Conservation (phyloP, 1,284 basidiomycete genomes). For the Golubevia sp. region DNA sequence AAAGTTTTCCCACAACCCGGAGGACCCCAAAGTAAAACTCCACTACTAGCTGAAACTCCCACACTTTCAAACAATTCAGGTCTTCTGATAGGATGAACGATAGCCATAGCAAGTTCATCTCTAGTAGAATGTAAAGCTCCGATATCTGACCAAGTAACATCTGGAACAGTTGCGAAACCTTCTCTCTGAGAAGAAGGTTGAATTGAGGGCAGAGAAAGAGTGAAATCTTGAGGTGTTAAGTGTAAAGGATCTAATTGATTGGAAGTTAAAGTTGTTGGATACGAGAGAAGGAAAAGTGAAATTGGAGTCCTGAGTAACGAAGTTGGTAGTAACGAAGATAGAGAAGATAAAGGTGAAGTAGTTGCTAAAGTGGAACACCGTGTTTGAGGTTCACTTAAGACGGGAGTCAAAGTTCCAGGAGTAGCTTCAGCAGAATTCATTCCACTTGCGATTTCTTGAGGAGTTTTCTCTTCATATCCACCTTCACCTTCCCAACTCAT, state of each 20-base stretch:
- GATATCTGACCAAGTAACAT: slow-evolving; percentile 91
- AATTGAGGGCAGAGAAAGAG: slow-evolving; percentile 76
- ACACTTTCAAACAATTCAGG: slow-evolving; percentile 86
- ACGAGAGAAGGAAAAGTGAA: too few species aligned
- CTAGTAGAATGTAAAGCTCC: slow-evolving; percentile 85
- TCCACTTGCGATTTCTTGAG: background rate
- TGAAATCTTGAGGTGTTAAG: slow-evolving; percentile 65
- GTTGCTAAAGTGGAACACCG: background rate
- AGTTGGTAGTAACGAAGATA: background rate
- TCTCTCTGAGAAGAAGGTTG: slow-evolving; percentile 97
- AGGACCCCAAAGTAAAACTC: slow-evolving; percentile 96
- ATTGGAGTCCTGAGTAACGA: background rate
- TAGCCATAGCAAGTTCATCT: slow-evolving; percentile 94
- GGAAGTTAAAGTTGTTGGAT: too few species aligned
- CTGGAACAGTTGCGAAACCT: slow-evolving; percentile 94
- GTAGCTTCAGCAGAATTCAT: background rate
- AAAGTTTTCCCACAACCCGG: slow-evolving; percentile 97
- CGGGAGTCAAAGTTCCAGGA: too few species aligned
- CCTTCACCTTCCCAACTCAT: background rate
- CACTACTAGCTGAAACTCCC: slow-evolving; percentile 75
- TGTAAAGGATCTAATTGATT: too few species aligned
- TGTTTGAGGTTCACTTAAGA: background rate
- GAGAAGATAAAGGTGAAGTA: background rate
- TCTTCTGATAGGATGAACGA: slow-evolving; percentile 88
- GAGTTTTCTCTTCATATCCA: background rate